Evolutionary conservation across 805 yeast genomes (phyloP), one percentile per base, ranked within the genome.

Genomic region (Blastobotrys mokoenaii): DNA sequence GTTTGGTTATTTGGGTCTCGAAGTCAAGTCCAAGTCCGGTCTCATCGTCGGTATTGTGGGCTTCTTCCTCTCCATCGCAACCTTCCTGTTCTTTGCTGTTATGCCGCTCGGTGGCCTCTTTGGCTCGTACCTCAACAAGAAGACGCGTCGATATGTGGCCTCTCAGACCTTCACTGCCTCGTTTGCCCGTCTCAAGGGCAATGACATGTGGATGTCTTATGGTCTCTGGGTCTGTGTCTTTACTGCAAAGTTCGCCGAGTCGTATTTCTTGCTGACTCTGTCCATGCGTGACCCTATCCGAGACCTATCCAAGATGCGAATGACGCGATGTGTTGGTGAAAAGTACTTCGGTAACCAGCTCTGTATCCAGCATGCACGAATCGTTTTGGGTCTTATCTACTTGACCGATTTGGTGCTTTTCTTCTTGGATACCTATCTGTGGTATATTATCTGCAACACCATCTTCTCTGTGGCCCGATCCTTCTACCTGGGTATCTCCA

Each of bases 351-450:
- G 83, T 44, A 79, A 50, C 70, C 87, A 0, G 58, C 69, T 89
- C 46, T 93, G 99, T 74, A 70, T 66, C 51, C 85, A 84, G 49
- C 98, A 93, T 69, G 83, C 94, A 16, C 84, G 76, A 63, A 79
- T 94, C 59, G 87, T 88, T 34, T 73, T 94, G 63, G 96, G 94
- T 63, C 72, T 90, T 70, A 90, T 93, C 95, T 78, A 77, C 55
- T 79, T 84, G 49, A 93, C 95, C 41, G 98, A 93, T 70, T 73
- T 94, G 74, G 73, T 93, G 57, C 76, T 93, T 69, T 93, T 93
- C 84, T 93, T 93, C 80, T 77, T 93, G 75, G 99, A 93, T 84
- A 86, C 97, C 50, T 93, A 87, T 68, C 77, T 93, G 82, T 93
- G 99, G 99, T 93, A 90, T 76, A 89, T 93, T 72, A 74, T 93